Evolutionary conservation across 2,329 filamentous ascomycete species (phyloP), one percentile per base, ranked within the genome.

Genomic region (Fusarium gaditjirri): DNA sequence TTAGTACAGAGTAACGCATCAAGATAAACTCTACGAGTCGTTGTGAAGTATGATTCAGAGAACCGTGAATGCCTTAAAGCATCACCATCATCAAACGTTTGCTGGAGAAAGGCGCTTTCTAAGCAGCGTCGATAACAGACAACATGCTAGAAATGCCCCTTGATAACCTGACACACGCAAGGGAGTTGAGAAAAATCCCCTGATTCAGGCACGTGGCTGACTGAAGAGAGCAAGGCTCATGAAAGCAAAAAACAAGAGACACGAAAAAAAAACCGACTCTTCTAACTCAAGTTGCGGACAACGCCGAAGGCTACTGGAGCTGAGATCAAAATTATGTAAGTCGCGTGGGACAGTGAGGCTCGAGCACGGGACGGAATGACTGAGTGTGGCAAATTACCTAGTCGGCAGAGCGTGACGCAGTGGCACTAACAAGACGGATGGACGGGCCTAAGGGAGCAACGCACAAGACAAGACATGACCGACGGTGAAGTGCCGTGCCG

Each of bases 251-350:
- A 67, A 47, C 25, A 23, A 50, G 42, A 42, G 44, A 56, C 42
- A 65, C 36, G 27, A 46, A 60, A 53, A 44, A 62, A 58, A 47
- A 54, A 53, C 35, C 58, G 55, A 72, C 42, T 61, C 46, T 55
- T 43, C 21, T 41, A 58, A 56, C 46, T 38, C 56, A 53, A 59
- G 47, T 52, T 42, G 60, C 61, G 70, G 70, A 72, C 70, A 73
- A 72, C 70, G 70, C 70, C 70, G 70, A 72, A 66, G 55, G 42
- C 55, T 70, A 70, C 56, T 36, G 47, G 65, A 60, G 53, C 63
- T 66, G 61, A 59, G 61, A 63, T 71, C 71, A 71, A 56, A 72
- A 72, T 73, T 73, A 73, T 72, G 65, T 71, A 72, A 73, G 62
- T 58, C 53, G 44, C 36, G 27, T 47, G 53, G 39, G 41, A 47